Evolutionary conservation across 495 filamentous ascomycete species (phyloP).

Genomic region (Tuber magnatum): DNA sequence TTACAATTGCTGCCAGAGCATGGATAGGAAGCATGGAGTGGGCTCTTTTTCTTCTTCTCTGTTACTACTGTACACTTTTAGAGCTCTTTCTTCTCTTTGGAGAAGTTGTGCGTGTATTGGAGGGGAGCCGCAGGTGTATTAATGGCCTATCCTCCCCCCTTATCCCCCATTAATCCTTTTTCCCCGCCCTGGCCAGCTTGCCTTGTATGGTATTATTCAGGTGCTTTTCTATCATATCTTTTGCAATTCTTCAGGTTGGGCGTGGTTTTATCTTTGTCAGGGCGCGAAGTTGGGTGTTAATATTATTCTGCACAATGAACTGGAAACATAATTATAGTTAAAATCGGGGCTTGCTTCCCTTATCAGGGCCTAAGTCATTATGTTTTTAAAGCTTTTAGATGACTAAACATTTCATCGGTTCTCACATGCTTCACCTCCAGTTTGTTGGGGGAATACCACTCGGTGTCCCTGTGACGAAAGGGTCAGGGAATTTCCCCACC

Average conservation of each 20-base stretch:
- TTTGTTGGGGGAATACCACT: background rate
- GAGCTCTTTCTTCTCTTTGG: background rate
- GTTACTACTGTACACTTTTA: constrained; percentile 1
- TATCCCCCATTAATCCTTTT: constrained; percentile 3
- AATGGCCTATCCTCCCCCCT: background rate
- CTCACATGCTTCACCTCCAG: background rate
- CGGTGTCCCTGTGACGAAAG: constrained; percentile 1
- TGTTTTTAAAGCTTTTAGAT: background rate
- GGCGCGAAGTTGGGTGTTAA: constrained; percentile 30
- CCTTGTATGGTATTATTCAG: background rate
- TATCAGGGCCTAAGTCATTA: background rate
- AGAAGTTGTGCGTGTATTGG: constrained; percentile 2
- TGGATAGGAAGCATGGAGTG: constrained; percentile 35
- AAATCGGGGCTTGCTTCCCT: background rate
- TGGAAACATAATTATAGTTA: background rate
- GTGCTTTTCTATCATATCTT: constrained; percentile 10
- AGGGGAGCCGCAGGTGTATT: background rate
- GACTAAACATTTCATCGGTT: background rate
- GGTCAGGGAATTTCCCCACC: background rate
- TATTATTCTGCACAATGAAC: background rate
- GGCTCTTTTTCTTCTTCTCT: constrained; percentile 26
- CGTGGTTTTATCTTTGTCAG: constrained; percentile 26
- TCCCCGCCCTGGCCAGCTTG: background rate
- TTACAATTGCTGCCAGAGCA: background rate
- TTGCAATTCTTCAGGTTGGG: constrained; percentile 23